phyloP scores from a whole-genome alignment of 805 yeast species.

The Jamesozyma piceae region DNA sequence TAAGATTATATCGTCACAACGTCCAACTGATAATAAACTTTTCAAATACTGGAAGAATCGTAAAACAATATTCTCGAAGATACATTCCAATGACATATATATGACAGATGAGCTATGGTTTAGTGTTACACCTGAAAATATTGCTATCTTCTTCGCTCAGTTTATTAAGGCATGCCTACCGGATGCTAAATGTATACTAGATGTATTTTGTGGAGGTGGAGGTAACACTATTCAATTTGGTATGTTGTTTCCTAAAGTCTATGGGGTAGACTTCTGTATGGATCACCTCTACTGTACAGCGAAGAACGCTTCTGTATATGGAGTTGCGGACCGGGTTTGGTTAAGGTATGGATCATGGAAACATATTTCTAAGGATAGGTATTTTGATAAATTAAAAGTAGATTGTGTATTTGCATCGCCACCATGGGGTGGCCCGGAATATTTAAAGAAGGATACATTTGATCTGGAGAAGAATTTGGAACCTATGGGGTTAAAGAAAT shows the following conservation, averaged over 20 bases:
- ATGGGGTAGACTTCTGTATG: constrained; percentile 54
- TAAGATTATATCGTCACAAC: constrained; percentile 13
- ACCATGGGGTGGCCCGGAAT: constrained; percentile 81
- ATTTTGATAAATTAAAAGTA: constrained; percentile 14
- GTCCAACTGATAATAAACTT: constrained; percentile 10
- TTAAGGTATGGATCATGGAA: constrained; percentile 41
- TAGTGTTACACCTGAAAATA: constrained; percentile 75
- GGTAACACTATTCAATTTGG: constrained; percentile 79
- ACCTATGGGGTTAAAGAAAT: constrained; percentile 41
- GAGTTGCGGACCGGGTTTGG: constrained; percentile 43
- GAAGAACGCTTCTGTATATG: constrained; percentile 60
- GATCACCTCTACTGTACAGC: constrained; percentile 56
- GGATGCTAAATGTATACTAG: constrained; percentile 41
- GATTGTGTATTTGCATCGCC: constrained; percentile 62
- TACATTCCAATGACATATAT: constrained; percentile 52
- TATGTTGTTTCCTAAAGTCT: constrained; percentile 41
- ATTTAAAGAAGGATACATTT: constrained; percentile 35
- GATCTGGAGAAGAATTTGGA: constrained; percentile 36
- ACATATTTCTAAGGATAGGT: constrained; percentile 13
- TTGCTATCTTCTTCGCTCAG: constrained; percentile 54
- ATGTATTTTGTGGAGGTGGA: constrained; percentile 81
- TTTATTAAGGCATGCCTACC: constrained; percentile 46
- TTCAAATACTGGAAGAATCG: constrained; percentile 56
- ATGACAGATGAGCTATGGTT: constrained; percentile 74
- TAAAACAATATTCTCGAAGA: constrained; percentile 49